These are phyloP conservation scores for Spergularia bocconei DNA, from an alignment of 148 eudicot species.

Conservation along the genomic window DNA sequence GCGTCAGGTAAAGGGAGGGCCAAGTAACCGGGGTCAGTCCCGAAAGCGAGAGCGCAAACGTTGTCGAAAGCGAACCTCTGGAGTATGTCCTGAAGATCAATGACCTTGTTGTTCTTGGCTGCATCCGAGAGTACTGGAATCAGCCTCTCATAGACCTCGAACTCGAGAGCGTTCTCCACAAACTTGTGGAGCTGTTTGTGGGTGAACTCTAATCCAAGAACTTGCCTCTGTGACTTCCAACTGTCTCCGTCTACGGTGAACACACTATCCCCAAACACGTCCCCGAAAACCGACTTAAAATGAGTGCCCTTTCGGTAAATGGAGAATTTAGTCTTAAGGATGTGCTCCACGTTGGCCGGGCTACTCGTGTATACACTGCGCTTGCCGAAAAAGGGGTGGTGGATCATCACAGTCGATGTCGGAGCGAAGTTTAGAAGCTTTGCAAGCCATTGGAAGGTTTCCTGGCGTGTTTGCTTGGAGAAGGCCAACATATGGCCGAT, in stretches of 20 bases:
- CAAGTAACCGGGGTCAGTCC: slow-evolving; percentile 38
- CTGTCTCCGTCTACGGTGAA: slow-evolving; percentile 38
- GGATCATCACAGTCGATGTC: slow-evolving; percentile 8
- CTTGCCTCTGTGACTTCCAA: slow-evolving; percentile 48
- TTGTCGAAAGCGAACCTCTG: slow-evolving; percentile 31
- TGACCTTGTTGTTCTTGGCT: slow-evolving; percentile 14
- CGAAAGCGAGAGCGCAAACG: slow-evolving; percentile 37
- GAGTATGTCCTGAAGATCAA: slow-evolving; percentile 30
- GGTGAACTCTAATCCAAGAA: slow-evolving; percentile 39
- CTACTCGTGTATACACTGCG: slow-evolving; percentile 12
- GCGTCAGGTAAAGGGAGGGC: slow-evolving; percentile 26
- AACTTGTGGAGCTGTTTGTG: slow-evolving; percentile 34
- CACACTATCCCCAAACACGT: slow-evolving; percentile 43
- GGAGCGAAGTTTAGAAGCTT: slow-evolving; percentile 20
- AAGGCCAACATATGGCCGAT: slow-evolving; percentile 20
- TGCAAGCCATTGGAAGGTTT: slow-evolving; percentile 12
- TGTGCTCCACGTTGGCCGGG: slow-evolving; percentile 28
- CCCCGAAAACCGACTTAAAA: not conserved
- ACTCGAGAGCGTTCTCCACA: slow-evolving; percentile 38
- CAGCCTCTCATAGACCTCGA: slow-evolving; percentile 34
- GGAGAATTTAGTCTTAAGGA: slow-evolving; percentile 23
- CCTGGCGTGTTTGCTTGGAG: not conserved
- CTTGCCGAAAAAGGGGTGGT: slow-evolving; percentile 18
- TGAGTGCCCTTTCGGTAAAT: slow-evolving; percentile 33
- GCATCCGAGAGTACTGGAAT: slow-evolving; percentile 28